Percentiles rank a stretch among this genome's conserved stretches.
phyloP scores from a whole-genome alignment of 1,139 yeast species.

The Yamadazyma sp. region DNA sequence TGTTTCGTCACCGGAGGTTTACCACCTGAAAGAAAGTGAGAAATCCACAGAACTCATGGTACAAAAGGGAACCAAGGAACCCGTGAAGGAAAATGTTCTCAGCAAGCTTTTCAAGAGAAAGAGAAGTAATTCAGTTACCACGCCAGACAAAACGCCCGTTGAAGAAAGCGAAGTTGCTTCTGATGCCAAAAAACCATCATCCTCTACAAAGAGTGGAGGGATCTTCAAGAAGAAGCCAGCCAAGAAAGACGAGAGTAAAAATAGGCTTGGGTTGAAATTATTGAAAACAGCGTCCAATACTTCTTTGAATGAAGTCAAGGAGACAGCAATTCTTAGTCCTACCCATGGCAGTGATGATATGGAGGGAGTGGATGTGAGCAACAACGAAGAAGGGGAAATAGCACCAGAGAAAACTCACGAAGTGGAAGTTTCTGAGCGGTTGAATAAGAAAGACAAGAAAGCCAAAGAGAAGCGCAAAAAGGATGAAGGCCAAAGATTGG shows the following conservation, averaged over 20 bases:
- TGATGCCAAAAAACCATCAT: constrained; percentile 14
- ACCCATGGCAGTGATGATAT: neutral
- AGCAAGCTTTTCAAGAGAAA: constrained; percentile 47
- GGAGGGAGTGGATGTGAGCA: neutral
- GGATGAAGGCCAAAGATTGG: constrained; percentile 8
- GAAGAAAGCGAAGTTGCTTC: constrained; percentile 31
- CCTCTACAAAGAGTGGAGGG: constrained; percentile 13
- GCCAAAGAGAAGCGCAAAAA: constrained; percentile 4
- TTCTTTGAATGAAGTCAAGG: constrained; percentile 7
- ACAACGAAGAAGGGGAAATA: neutral
- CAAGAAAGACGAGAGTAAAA: constrained; percentile 16
- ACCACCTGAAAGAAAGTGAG: constrained; percentile 4
- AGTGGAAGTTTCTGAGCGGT: constrained; percentile 1
- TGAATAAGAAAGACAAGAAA: constrained; percentile 7
- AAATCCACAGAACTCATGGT: neutral
- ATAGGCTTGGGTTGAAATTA: constrained; percentile 14
- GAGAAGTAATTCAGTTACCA: constrained; percentile 20
- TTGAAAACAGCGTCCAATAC: constrained; percentile 13
- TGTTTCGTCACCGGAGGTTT: constrained; percentile 17
- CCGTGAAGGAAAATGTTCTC: constrained; percentile 41
- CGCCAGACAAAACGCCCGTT: constrained; percentile 17
- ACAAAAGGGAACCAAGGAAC: neutral
- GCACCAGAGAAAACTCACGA: neutral
- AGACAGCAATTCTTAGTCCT: too few relatives aligned
- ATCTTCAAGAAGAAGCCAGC: constrained; percentile 26